These are phyloP conservation scores for Ceratobasidium papillatum DNA, from an alignment of 1,284 basidiomycete genomes.

Conservation along the genomic window DNA sequence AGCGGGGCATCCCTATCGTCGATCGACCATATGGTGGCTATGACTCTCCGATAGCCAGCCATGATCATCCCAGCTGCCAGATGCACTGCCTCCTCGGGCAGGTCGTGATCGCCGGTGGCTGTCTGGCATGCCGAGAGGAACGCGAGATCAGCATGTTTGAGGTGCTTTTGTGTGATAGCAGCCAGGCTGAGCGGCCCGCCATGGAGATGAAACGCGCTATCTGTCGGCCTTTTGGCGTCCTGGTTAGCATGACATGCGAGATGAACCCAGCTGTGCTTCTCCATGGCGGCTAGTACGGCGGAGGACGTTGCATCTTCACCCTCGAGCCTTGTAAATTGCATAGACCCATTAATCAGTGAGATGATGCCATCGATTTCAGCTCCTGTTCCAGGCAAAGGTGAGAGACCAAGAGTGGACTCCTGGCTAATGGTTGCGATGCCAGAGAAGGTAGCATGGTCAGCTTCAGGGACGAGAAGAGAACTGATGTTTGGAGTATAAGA, in stretches of 20 bases:
- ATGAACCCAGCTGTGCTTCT: conserved; percentile 22
- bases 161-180: not conserved
- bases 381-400: not conserved
- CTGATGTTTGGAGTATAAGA: not conserved
- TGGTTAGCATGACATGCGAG: conserved; percentile 26
- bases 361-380: not conserved
- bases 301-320: not conserved
- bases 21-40: conserved; percentile 3
- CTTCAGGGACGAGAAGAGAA: not conserved
- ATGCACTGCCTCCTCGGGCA: not conserved
- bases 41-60: not conserved
- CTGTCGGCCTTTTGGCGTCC: not conserved
- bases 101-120: not conserved
- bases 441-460: not conserved
- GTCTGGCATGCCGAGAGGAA: conserved; percentile 7
- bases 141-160: not conserved
- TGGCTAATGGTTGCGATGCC: not conserved
- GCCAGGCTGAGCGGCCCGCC: not conserved
- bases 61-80: not conserved
- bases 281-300: not conserved
- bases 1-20: not conserved
- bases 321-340: not conserved
- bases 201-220: not conserved
- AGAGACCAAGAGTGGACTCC: not conserved
- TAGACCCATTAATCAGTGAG: not conserved